These are phyloP conservation scores for Clavulina sp. DNA, from an alignment of 768 basidiomycete species.

Conservation along the genomic window DNA sequence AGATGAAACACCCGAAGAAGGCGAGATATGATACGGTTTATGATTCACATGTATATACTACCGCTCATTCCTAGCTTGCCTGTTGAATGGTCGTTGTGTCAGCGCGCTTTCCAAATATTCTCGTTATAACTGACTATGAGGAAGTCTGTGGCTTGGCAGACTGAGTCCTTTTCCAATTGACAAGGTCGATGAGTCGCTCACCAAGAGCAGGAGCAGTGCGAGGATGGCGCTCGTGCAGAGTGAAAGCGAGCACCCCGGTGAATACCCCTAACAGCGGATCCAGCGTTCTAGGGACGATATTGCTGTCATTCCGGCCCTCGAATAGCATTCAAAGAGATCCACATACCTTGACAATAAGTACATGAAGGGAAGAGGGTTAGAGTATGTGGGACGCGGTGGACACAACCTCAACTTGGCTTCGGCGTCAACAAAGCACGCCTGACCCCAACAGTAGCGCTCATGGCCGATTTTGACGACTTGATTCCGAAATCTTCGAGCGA, in stretches of 20 bases:
- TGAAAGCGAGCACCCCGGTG: constrained; percentile 61
- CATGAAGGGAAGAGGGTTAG: not conserved
- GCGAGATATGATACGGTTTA: constrained; percentile 56
- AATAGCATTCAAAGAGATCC: not conserved
- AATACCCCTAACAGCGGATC: constrained; percentile 63
- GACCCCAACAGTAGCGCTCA: not conserved
- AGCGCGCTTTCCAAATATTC: no score
- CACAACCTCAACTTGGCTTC: not conserved
- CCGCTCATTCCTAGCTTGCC: no score
- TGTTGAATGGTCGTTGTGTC: no score
- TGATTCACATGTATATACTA: no score
- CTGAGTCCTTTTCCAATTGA: constrained; percentile 49
- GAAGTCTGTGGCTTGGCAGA: no score
- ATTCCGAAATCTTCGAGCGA: constrained; percentile 8
- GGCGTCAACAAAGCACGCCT: not conserved
- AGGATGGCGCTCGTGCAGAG: constrained; percentile 66
- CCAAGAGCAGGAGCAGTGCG: constrained; percentile 44
- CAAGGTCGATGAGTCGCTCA: constrained; percentile 34
- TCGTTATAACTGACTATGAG: no score
- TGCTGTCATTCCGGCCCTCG: no score
- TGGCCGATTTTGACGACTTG: constrained; percentile 10
- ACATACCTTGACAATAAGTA: not conserved
- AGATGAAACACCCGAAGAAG: constrained; percentile 74
- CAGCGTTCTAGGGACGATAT: constrained; percentile 27
- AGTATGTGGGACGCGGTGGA: not conserved